Evolutionary conservation across 2,329 filamentous ascomycete species (phyloP).

Genomic region (Truncatella angustata): DNA sequence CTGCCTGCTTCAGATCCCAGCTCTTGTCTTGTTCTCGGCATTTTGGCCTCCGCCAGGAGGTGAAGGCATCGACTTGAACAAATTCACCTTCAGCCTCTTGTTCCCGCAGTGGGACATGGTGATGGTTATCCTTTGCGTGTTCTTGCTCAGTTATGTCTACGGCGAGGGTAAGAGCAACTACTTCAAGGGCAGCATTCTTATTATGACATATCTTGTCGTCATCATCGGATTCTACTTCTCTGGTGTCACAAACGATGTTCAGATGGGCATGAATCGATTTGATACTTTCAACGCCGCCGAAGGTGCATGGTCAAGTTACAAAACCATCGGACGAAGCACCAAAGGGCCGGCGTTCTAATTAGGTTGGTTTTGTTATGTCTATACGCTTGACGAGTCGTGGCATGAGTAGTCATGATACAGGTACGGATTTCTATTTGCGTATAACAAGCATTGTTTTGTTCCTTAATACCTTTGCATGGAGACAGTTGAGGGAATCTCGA

Average conservation of each 20-base stretch:
- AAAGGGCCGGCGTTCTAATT: constrained; percentile 34
- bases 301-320: constrained; percentile 45
- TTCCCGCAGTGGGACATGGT: constrained; percentile 99
- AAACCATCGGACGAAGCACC: constrained; percentile 50
- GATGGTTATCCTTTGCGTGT: constrained; percentile 92
- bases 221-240: constrained; percentile 90
- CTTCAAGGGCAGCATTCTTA: constrained; percentile 95
- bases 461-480: constrained; percentile 1
- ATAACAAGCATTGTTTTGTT: background rate
- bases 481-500: background rate
- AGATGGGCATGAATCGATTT: constrained; percentile 46
- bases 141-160: constrained; percentile 95
- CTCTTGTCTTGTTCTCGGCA: constrained; percentile 87
- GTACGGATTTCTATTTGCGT: background rate
- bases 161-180: constrained; percentile 99
- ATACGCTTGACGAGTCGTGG: background rate
- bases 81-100: constrained; percentile 78
- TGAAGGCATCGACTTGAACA: constrained; percentile 39
- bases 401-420: background rate
- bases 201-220: constrained; percentile 90
- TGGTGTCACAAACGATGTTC: constrained; percentile 42
- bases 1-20: constrained; percentile 89
- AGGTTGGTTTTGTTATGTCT: constrained; percentile 16
- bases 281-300: constrained; percentile 52
- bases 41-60: constrained; percentile 54